Conservation (phyloP, 2,329 filamentous ascomycete genomes). For the Colletotrichum limetticola region DNA sequence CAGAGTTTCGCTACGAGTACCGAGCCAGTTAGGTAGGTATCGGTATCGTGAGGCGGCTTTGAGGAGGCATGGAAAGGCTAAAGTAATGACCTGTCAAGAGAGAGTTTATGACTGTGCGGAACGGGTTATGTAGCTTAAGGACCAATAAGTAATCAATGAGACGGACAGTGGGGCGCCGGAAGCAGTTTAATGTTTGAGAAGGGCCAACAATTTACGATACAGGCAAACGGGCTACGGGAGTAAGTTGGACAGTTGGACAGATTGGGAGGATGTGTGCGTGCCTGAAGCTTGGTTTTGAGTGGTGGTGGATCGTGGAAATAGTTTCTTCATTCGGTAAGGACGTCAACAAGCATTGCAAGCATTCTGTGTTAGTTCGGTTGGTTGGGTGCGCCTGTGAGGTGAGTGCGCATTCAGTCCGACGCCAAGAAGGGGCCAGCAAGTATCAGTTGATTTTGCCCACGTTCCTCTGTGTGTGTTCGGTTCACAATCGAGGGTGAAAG, state of each 20-base stretch:
- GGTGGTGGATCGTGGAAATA: background rate
- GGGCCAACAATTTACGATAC: background rate
- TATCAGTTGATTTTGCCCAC: conserved; percentile 9
- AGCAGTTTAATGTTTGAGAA: background rate
- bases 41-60: background rate
- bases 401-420: conserved; percentile 12
- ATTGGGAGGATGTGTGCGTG: too few relatives aligned
- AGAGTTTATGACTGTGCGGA: background rate
- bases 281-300: too few relatives aligned
- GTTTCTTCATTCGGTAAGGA: background rate
- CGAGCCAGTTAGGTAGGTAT: background rate
- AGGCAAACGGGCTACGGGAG: background rate
- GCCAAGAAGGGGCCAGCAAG: conserved; percentile 10
- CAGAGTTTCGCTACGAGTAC: background rate
- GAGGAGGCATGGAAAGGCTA: background rate
- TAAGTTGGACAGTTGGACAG: background rate
- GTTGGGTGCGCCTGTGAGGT: background rate
- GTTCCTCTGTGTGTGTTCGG: background rate
- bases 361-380: background rate
- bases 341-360: background rate
- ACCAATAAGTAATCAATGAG: background rate
- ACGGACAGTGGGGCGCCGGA: background rate
- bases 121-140: background rate
- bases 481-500: background rate
- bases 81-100: background rate